Base-by-base conservation (phyloP, 2,329 filamentous ascomycete genomes). In the Nigrospora osmanthi region DNA sequence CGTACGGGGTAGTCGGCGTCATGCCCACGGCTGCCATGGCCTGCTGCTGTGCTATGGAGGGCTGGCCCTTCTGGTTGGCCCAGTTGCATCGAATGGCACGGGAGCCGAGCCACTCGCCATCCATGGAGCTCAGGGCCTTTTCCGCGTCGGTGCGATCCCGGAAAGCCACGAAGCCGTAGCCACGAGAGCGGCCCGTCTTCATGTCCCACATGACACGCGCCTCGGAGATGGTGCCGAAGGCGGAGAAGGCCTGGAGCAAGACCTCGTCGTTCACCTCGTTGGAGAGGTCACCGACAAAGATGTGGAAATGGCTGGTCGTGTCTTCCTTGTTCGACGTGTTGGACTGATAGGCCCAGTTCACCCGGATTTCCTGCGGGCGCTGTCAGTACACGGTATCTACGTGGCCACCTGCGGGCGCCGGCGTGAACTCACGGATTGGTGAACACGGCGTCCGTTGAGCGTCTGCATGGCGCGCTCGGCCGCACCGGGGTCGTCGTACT, bases 141-240 rank as follows among this genome's bases (percentile, higher is more conserved):
- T 98, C 93, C 28, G 93, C 93, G 60, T 98, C 93, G 33, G 80
- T 72, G 52, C 91, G 88, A 52, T 98, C 93, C 51, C 91, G 87
- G 78, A 95, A 98, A 41, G 93, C 93, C 55, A 97, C 91, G 62
- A 98, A 98, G 12, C 93, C 93, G 61, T 98, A 98, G 49, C 93
- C 93, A 63, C 93, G 87, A 54, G 93, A 97, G 52, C 93, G 85
- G 54, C 93, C 93, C 33, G 93, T 98, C 78, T 98, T 98, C 93
- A 98, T 98, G 66, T 98, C 93, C 93, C 93, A 98, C 93, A 98
- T 98, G 52, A 98, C 93, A 58, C 93, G 89, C 48, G 93, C 93
- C 68, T 98, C 93, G 3, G 93, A 98, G 40, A 98, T 90, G 12
- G 83, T 88, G 35, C 93, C 93, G 65, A 97, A 98, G 38, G 89